A percentile compares a stretch with the other conserved stretches of the same genome.
These are phyloP conservation scores for Butyriboletus loyo DNA, from an alignment of 768 basidiomycete species.

Conservation along the genomic window DNA sequence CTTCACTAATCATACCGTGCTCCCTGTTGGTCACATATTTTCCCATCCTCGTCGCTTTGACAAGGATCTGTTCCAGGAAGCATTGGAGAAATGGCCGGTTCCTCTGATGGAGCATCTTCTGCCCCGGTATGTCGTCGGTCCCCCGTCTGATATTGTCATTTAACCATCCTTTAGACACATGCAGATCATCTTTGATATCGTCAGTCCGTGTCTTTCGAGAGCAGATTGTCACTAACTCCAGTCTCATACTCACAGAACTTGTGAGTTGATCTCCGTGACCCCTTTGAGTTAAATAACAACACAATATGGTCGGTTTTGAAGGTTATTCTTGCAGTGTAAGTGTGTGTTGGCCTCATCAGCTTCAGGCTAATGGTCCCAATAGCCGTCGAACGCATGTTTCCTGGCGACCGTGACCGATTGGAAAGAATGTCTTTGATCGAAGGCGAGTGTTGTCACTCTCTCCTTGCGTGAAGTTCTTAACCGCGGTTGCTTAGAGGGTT, in stretches of 20 bases:
- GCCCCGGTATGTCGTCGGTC: conserved; percentile 51
- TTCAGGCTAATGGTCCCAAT: background rate
- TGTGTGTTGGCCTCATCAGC: background rate
- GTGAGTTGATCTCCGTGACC: conserved; percentile 16
- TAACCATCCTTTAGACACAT: conserved; percentile 52
- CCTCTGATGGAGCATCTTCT: conserved; percentile 81
- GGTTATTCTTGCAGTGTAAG: conserved; percentile 66
- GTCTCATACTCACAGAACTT: conserved; percentile 33
- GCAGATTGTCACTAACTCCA: conserved; percentile 15
- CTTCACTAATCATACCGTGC: conserved; percentile 94
- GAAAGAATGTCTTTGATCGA: conserved; percentile 91
- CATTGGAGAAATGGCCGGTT: conserved; percentile 90
- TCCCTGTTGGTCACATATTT: conserved; percentile 56
- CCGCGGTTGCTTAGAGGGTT: conserved; percentile 54
- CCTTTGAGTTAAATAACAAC: background rate
- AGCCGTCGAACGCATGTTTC: conserved; percentile 90
- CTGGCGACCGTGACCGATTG: conserved; percentile 77
- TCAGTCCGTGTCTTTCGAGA: conserved; percentile 36
- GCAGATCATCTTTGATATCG: conserved; percentile 91
- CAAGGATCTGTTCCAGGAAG: conserved; percentile 48
- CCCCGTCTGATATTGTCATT: background rate
- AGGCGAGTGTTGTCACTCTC: conserved; percentile 40
- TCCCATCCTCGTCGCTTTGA: background rate
- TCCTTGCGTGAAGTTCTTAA: background rate
- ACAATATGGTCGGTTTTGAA: conserved; percentile 1